A percentile compares a stretch with the other conserved stretches of the same genome.
phyloP scores from a whole-genome alignment of 345 rosid species.

The Crucihimalaya himalaica region DNA sequence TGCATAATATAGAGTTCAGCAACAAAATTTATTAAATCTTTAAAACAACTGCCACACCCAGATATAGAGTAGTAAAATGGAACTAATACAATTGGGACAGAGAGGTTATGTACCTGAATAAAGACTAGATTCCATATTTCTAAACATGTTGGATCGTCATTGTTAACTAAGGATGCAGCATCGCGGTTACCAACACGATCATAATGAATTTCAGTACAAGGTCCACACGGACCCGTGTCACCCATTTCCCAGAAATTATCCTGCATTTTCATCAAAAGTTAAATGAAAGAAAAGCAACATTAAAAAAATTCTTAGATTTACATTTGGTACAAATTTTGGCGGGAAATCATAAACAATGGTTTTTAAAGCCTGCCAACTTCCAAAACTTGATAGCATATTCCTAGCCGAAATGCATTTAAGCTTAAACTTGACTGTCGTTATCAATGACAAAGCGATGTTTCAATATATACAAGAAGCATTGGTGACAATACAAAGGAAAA shows the following conservation, averaged over 20 bases:
- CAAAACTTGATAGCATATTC: not conserved
- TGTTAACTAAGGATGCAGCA: conserved; percentile 81
- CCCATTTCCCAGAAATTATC: conserved; percentile 99
- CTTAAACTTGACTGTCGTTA: not conserved
- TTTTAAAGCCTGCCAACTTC: not conserved
- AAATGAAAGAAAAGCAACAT: not conserved
- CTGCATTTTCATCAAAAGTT: conserved; percentile 42
- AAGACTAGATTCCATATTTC: conserved; percentile 99
- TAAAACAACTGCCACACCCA: not conserved
- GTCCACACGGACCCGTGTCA: conserved; percentile 98
- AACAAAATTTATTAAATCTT: not conserved
- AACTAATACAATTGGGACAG: conserved; percentile 10
- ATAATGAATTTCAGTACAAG: conserved; percentile 95
- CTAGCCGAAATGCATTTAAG: conserved; percentile 2
- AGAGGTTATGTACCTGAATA: conserved; percentile 69
- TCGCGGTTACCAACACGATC: conserved; percentile 89
- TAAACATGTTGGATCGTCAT: conserved; percentile 96
- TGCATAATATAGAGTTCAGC: not conserved
- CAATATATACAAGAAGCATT: not conserved
- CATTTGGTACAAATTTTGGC: conserved; percentile 1
- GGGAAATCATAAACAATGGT: conserved; percentile 6
- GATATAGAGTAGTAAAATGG: conserved; percentile 16
- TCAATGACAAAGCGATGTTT: not conserved
- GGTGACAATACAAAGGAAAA: not conserved
- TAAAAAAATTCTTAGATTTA: not conserved